These are phyloP conservation scores for Kernera saxatilis DNA, from an alignment of 345 rosid genomes.

Conservation along the genomic window DNA sequence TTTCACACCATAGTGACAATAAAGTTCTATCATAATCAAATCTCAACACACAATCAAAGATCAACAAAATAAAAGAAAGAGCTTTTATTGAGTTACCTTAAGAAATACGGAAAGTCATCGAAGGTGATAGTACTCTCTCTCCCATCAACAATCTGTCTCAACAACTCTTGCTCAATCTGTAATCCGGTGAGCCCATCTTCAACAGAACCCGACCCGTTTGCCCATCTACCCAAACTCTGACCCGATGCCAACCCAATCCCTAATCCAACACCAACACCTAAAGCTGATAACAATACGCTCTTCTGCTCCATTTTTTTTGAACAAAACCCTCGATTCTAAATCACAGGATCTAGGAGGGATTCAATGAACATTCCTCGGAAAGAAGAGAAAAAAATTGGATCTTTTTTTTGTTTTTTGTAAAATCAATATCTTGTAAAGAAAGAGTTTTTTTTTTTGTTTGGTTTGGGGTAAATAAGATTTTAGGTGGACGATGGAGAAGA, in stretches of 20 bases:
- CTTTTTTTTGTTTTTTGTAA: slow-evolving; percentile 1
- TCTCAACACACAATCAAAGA: not conserved
- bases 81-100: slow-evolving; percentile 45
- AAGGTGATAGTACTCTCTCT: slow-evolving; percentile 52
- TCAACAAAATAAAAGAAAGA: not conserved
- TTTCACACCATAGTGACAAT: not conserved
- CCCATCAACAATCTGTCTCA: slow-evolving; percentile 67
- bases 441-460: not conserved
- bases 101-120: slow-evolving; percentile 84
- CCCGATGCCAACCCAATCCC: slow-evolving; percentile 88
- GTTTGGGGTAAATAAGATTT: not conserved
- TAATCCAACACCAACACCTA: slow-evolving; percentile 90
- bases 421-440: not conserved
- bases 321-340: slow-evolving; percentile 14
- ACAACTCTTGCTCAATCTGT: slow-evolving; percentile 81
- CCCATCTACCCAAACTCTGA: slow-evolving; percentile 56
- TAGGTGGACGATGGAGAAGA: slow-evolving; percentile 11
- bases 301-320: slow-evolving; percentile 68
- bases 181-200: slow-evolving; percentile 48
- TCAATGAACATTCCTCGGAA: slow-evolving; percentile 17
- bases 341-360: not conserved
- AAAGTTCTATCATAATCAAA: not conserved
- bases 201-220: slow-evolving; percentile 33
- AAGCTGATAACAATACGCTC: slow-evolving; percentile 61
- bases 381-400: not conserved